These are phyloP conservation scores for Termitomyces sp. DNA, from an alignment of 768 basidiomycete species.

Conservation along the genomic window DNA sequence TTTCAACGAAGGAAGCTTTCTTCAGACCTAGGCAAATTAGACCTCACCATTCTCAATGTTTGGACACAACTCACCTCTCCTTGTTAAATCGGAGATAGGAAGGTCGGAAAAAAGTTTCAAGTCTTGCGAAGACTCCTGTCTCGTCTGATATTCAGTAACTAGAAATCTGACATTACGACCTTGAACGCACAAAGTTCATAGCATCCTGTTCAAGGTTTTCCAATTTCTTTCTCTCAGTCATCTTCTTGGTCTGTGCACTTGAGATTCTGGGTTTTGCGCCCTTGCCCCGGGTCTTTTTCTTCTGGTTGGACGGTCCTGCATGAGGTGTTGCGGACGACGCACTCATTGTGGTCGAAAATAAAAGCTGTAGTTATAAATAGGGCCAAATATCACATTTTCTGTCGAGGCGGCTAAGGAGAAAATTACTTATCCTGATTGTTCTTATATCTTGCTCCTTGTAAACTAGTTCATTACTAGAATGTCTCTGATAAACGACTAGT, in stretches of 20 bases:
- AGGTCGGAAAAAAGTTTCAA: slow-evolving; percentile 63
- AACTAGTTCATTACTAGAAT: no score
- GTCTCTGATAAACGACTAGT: no score
- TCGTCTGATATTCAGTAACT: slow-evolving; percentile 4
- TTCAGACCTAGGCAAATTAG: slow-evolving; percentile 57
- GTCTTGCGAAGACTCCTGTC: slow-evolving; percentile 44
- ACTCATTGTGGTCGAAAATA: not conserved
- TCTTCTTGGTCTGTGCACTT: slow-evolving; percentile 32
- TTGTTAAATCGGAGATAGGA: slow-evolving; percentile 72
- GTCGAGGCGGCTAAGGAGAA: no score
- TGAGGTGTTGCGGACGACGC: not conserved
- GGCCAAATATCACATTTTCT: not conserved
- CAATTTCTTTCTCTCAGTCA: slow-evolving; percentile 42
- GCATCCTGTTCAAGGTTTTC: slow-evolving; percentile 44
- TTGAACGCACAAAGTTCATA: slow-evolving; percentile 38
- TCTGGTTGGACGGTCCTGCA: slow-evolving; percentile 12
- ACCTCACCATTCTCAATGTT: not conserved
- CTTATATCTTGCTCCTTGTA: no score
- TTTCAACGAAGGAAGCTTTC: slow-evolving; percentile 78
- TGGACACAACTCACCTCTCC: slow-evolving; percentile 44
- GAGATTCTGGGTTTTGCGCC: slow-evolving; percentile 1
- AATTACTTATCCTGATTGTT: no score
- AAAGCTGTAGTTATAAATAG: not conserved
- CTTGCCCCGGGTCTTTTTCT: slow-evolving; percentile 5
- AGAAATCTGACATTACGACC: not conserved